Evolutionary conservation across 352 stramenopile species (phyloP).

Genomic region (Phytophthora vignae): DNA sequence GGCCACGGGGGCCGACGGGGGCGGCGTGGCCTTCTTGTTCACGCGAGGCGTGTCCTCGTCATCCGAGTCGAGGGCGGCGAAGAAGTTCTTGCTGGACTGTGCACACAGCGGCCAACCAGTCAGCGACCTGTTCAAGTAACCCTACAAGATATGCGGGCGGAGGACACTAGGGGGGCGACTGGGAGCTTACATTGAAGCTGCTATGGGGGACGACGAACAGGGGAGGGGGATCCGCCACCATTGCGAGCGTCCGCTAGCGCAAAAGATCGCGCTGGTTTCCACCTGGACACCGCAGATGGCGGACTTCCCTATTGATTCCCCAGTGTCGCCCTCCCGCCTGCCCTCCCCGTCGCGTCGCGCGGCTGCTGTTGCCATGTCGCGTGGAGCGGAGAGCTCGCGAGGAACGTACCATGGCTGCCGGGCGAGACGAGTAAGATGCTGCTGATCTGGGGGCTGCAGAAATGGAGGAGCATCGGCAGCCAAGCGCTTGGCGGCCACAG

Average conservation of each 20-base stretch:
- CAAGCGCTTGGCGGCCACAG: conserved; percentile 36
- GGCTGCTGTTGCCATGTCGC: conserved; percentile 8
- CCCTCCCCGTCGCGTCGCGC: not conserved
- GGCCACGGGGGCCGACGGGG: conserved; percentile 62
- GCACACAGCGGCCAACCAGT: conserved; percentile 19
- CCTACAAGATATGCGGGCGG: not conserved
- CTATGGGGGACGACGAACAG: not conserved
- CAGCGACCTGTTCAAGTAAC: conserved; percentile 12
- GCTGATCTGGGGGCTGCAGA: conserved; percentile 50
- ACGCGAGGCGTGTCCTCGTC: conserved; percentile 78
- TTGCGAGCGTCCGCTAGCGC: conserved; percentile 20
- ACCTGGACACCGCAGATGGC: conserved; percentile 23
- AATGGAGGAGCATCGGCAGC: conserved; percentile 39
- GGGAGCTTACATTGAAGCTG: conserved; percentile 14
- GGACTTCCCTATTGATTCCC: not conserved
- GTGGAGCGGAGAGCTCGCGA: conserved; percentile 1
- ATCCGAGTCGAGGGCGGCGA: conserved; percentile 79
- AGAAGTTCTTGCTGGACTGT: conserved; percentile 75
- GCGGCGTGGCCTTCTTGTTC: conserved; percentile 62
- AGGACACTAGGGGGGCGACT: not conserved
- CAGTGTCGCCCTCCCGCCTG: not conserved
- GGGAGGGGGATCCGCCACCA: not conserved
- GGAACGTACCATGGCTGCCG: conserved; percentile 56
- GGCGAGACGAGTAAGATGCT: conserved; percentile 49
- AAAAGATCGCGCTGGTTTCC: conserved; percentile 35